Percentiles rank a stretch among this genome's conserved stretches.
Evolutionary conservation across 805 yeast species (phyloP).

Genomic region (Kodamaea fukazawae): DNA sequence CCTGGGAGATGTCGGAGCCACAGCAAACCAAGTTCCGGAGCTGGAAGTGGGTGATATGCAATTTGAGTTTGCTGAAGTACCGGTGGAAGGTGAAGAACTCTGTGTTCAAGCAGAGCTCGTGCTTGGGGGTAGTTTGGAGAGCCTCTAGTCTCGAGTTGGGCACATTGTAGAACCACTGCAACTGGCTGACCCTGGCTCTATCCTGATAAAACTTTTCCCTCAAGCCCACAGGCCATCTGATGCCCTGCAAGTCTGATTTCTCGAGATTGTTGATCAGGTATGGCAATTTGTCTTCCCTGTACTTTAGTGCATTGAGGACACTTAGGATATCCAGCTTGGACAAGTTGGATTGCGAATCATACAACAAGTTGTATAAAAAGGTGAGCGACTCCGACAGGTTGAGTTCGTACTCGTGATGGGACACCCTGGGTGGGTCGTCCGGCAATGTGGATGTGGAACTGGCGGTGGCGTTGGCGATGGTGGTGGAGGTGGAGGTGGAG

Average conservation of each 20-base stretch:
- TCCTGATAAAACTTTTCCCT: slow-evolving; percentile 32
- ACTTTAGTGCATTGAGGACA: slow-evolving; percentile 34
- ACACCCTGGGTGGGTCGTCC: neutral
- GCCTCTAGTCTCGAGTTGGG: slow-evolving; percentile 34
- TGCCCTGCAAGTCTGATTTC: slow-evolving; percentile 34
- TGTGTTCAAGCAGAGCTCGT: slow-evolving; percentile 19
- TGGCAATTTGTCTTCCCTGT: slow-evolving; percentile 34
- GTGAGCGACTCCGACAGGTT: slow-evolving; percentile 41
- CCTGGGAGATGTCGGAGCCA: slow-evolving; percentile 29
- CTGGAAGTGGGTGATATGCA: slow-evolving; percentile 57
- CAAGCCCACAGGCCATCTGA: slow-evolving; percentile 34
- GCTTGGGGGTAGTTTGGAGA: slow-evolving; percentile 9
- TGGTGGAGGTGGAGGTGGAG: neutral
- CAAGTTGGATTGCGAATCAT: slow-evolving; percentile 33
- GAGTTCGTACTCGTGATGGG: slow-evolving; percentile 34
- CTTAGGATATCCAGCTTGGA: slow-evolving; percentile 35
- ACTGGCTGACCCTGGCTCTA: slow-evolving; percentile 32
- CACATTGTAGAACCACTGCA: slow-evolving; percentile 38
- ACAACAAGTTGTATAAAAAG: slow-evolving; percentile 37
- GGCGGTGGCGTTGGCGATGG: neutral
- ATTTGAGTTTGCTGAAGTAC: slow-evolving; percentile 43
- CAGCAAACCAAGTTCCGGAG: slow-evolving; percentile 49
- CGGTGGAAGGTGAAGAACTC: slow-evolving; percentile 38
- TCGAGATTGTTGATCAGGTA: slow-evolving; percentile 8
- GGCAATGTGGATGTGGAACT: neutral